Evolutionary conservation across 176 grass and related monocot species (phyloP), one percentile per base, ranked within the genome.

Genomic region (Rhynchospora tenuis): DNA sequence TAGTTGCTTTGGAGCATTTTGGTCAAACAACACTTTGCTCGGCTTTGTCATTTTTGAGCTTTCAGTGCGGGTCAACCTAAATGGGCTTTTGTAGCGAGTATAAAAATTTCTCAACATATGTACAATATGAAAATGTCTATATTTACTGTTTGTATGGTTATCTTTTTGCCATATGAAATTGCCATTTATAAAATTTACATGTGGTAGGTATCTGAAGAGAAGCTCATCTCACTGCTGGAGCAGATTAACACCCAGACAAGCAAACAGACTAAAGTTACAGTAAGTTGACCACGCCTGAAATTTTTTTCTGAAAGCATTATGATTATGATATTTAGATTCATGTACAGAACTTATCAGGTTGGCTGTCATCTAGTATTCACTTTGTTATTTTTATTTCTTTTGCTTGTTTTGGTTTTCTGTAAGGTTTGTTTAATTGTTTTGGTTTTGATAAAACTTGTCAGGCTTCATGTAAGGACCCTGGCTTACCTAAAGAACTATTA

Each of bases 221-320:
- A 66, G 73, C 91, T 97, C 38, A 97, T 97, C 71, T 88, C 94
- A 62, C 86, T 97, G 64, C 73, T 97, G 27, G 89, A 97, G 84
- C 94, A 97, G 84, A 93, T 97, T 64, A 97, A 93, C 77, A 90
- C 28, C 73, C 94, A 97, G 27, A 90, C 94, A 77, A 90, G 68
- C 68, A 97, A 90, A 70, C 89, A 93, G 66, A 93, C 94, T 1
- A 97, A 89, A 97, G 94, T 97, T 73, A 97, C 94, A 23, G 94
- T 97, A 87, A 91, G 94, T 91, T 77, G 16, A 61, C 8, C 3
- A 3, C 14, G 4, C 19, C 85, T 14, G 4, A 54, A 61, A 80
- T 13, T 60, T 0, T 72, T 8, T 23, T 23, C 1, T 84, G 38
- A 59, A 24, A 79, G 22, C 52, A 60, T 17, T n/a, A 28, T 6